Evolutionary conservation across 176 grass and related monocot genomes (phyloP), one percentile per base, ranked within the genome.

Genomic region (Oryza punctata): DNA sequence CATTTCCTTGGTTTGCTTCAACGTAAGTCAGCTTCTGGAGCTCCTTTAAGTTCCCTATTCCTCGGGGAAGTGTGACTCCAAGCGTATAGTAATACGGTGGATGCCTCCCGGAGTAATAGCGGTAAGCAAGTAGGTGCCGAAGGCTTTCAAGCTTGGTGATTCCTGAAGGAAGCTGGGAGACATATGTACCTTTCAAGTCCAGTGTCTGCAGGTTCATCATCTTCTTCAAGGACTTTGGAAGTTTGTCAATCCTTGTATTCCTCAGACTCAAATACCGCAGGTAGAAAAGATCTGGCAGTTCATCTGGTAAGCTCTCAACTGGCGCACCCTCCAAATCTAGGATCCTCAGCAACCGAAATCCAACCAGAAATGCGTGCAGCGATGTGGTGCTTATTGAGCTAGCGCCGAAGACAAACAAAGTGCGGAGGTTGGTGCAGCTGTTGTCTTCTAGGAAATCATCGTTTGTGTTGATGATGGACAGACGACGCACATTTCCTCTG

Each of bases 171-270:
- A 88, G 72, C 59, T 88, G 69, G 54, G 79, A 69, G 16, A 88
- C 73, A 88, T 88, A 88, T 38, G 86, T 83, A 18, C 65, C 86
- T 77, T 88, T 88, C 43, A 88, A 80, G 70, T 89, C 87, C 38
- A 89, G 61, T 18, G 87, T 89, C 67, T 89, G 49, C 30, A 89
- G 70, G 67, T 89, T 83, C 43, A 67, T 79, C 12, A 84, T 68
- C 38, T 68, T 79, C 65, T 79, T 83, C 5, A 89, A 33, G 52
- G 81, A 78, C 32, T 89, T 89, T 2, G 87, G 24, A 3, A 84
- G 74, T 14, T 89, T 79, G 11, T 26, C 80, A 2, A 89, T 74
- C 81, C 18, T 73, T 69, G 87, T 89, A 59, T 84, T 60, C 35
- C 80, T 72, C 52, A 89, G 67, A 61, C 87, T 89, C 68, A 89